Percentiles rank a stretch among this genome's conserved stretches.
Conservation (phyloP, 768 basidiomycete species). For the Auricularia auricula-judae region DNA sequence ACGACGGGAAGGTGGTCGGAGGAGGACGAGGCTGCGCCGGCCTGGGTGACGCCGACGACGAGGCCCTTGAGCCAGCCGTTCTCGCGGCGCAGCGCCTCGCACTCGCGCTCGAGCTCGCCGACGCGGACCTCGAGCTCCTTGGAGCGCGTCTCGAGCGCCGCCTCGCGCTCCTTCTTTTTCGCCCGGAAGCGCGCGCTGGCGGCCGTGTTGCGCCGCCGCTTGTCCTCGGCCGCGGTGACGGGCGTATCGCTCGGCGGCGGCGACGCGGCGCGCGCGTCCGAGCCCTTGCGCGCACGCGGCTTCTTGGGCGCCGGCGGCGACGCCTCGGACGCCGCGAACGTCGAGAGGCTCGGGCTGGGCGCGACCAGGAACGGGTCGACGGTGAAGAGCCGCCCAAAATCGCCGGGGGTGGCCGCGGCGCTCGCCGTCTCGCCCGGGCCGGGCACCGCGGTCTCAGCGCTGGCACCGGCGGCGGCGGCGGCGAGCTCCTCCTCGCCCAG, state of each 20-base stretch:
- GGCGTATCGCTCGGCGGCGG: constrained; percentile 12
- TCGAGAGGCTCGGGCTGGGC: constrained; percentile 15
- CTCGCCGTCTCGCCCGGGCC: constrained; percentile 14
- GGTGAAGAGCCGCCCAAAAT: constrained; percentile 22
- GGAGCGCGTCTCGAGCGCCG: constrained; percentile 71
- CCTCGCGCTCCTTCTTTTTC: constrained; percentile 95
- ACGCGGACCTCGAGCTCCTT: constrained; percentile 79
- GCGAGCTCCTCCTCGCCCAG: constrained; percentile 3
- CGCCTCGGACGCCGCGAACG: constrained; percentile 18
- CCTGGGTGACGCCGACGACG: constrained; percentile 67
- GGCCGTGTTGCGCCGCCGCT: constrained; percentile 86
- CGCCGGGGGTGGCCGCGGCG: constrained; percentile 29
- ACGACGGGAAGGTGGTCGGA: neutral
- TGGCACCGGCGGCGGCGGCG: constrained; percentile 2
- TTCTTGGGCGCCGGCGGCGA: constrained; percentile 38
- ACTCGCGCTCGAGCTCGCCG: constrained; percentile 78
- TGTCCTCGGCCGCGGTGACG: constrained; percentile 65
- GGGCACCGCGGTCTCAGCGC: constrained; percentile 8
- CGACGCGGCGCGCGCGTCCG: constrained; percentile 8
- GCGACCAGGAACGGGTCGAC: constrained; percentile 32
- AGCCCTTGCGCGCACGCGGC: constrained; percentile 26
- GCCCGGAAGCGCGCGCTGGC: constrained; percentile 87
- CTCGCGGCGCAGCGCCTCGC: constrained; percentile 77
- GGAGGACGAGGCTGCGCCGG: neutral
- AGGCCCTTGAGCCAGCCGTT: constrained; percentile 89